A percentile compares a stretch with the other conserved stretches of the same genome.
Evolutionary conservation across 306 rosid species (phyloP).

Genomic region (Pyrus betulifolia): DNA sequence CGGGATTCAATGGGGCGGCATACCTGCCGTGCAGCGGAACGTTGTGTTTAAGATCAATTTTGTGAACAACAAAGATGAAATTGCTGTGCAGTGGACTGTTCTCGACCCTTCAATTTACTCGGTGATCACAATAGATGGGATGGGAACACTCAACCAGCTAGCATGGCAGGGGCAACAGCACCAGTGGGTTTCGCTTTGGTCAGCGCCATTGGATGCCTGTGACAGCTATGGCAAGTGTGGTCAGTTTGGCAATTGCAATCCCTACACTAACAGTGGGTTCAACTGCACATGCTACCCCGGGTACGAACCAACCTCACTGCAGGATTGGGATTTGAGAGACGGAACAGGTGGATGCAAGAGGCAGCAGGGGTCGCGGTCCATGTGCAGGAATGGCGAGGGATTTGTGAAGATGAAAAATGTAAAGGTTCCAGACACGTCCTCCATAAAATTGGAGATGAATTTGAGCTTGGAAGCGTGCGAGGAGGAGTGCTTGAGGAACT

Average conservation of each 20-base stretch:
- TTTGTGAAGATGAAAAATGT: conserved; percentile 34
- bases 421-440: conserved; percentile 50
- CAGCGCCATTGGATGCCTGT: conserved; percentile 35
- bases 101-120: conserved; percentile 10
- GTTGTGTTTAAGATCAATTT: conserved; percentile 12
- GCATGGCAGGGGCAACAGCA: conserved; percentile 32
- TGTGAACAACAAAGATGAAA: conserved; percentile 6
- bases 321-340: conserved; percentile 42
- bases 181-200: conserved; percentile 38
- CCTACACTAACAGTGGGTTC: conserved; percentile 19
- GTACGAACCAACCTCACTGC: conserved; percentile 36
- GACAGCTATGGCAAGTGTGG: conserved; percentile 51
- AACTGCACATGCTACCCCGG: conserved; percentile 58
- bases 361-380: conserved; percentile 10
- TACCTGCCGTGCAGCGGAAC: conserved; percentile 5
- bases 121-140: conserved; percentile 11
- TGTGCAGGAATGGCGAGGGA: conserved; percentile 61
- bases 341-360: conserved; percentile 50
- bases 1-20: conserved; percentile 33
- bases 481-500: conserved; percentile 42
- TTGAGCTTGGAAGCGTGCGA: conserved; percentile 29
- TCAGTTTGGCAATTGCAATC: conserved; percentile 35
- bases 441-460: conserved; percentile 10
- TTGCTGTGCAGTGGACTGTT: conserved; percentile 1
- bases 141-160: conserved; percentile 16